Evolutionary conservation across 2,329 filamentous ascomycete species (phyloP).

Genomic region (Colletotrichum lini): DNA sequence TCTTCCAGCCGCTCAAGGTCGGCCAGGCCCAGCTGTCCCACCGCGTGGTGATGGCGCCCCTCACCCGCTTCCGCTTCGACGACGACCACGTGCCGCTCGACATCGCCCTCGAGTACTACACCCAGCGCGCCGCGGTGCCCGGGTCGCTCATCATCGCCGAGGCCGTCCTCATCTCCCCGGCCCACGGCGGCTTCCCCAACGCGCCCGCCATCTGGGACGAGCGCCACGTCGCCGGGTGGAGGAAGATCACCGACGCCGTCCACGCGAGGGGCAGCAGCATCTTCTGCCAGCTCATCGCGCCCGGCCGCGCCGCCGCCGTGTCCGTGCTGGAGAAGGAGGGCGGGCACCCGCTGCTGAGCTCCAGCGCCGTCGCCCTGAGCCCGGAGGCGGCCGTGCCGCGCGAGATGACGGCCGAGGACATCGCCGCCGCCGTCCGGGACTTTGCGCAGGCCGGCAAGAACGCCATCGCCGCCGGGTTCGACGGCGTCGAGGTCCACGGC

Average conservation of each 20-base stretch:
- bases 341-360: conserved; percentile 46
- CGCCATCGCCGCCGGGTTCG: conserved; percentile 75
- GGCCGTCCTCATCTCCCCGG: conserved; percentile 59
- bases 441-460: conserved; percentile 68
- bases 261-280: conserved; percentile 74
- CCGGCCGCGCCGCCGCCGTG: conserved; percentile 68
- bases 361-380: conserved; percentile 54
- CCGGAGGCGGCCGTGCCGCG: conserved; percentile 68
- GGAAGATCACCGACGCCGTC: conserved; percentile 71
- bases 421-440: conserved; percentile 70
- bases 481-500: conserved; percentile 75
- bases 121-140: conserved; percentile 57
- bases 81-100: conserved; percentile 42
- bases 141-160: conserved; percentile 62
- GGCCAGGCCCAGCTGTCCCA: conserved; percentile 44
- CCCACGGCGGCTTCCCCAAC: conserved; percentile 55
- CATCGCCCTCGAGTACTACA: conserved; percentile 58
- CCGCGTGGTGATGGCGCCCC: conserved; percentile 46
- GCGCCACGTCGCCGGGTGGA: conserved; percentile 72
- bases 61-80: conserved; percentile 45
- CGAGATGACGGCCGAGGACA: conserved; percentile 75
- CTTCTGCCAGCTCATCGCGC: conserved; percentile 73
- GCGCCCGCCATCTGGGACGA: conserved; percentile 69
- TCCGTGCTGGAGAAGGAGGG: conserved; percentile 46
- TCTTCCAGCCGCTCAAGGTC: conserved; percentile 44